Percentiles rank a stretch among this genome's conserved stretches.
Conservation (phyloP, 2,329 filamentous ascomycete genomes). For the Beauveria sp. region DNA sequence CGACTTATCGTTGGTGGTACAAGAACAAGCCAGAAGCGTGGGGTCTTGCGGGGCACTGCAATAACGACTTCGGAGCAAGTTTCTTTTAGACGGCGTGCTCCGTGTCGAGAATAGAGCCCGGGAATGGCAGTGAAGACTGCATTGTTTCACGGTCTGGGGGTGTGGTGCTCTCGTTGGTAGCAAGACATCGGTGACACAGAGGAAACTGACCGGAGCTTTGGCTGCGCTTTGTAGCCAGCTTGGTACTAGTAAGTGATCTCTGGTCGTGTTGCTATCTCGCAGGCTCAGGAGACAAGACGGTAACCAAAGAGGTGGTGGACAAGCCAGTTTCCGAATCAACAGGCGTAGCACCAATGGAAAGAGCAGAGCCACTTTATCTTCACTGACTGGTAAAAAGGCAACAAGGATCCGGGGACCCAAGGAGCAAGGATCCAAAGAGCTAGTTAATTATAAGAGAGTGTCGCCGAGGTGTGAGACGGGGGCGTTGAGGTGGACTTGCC, state of each 20-base stretch:
- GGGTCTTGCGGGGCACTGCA: slow-evolving; percentile 5
- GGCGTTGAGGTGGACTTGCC: slow-evolving; percentile 4
- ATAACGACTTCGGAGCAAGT: slow-evolving; percentile 2
- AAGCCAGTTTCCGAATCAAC: not conserved
- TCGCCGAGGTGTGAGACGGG: slow-evolving; percentile 8
- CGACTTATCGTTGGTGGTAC: slow-evolving; percentile 2
- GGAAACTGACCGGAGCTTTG: not conserved
- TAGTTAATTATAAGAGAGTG: not conserved
- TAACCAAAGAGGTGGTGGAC: slow-evolving; percentile 2
- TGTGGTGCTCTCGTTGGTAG: not conserved
- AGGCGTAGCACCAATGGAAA: slow-evolving; percentile 6
- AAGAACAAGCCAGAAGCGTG: slow-evolving; percentile 1
- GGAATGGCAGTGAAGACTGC: not conserved
- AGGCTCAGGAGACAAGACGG: not conserved
- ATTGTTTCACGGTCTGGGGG: slow-evolving; percentile 1
- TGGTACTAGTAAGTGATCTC: not conserved
- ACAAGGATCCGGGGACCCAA: not conserved
- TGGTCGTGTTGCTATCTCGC: not conserved
- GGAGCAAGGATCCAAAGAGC: not conserved
- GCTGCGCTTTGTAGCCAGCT: not conserved
- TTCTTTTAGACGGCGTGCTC: not conserved
- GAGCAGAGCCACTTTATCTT: slow-evolving; percentile 7
- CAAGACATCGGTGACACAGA: not conserved
- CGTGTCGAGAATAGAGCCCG: not conserved
- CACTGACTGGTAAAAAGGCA: not conserved